These are phyloP conservation scores for Nissolia schottii DNA, from an alignment of 306 rosid species.

Conservation along the genomic window DNA sequence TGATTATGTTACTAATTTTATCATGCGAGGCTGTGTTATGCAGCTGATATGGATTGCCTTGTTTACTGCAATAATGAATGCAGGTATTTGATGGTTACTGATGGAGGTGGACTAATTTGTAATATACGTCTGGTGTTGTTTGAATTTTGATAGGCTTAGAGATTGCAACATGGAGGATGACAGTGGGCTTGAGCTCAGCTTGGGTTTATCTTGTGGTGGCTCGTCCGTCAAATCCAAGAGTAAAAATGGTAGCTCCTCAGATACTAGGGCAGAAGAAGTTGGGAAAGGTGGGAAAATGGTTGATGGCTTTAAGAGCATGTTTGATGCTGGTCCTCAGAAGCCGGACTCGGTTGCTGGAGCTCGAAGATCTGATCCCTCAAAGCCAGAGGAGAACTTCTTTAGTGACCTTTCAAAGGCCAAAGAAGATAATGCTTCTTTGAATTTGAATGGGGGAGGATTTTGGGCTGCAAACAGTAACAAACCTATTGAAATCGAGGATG, in stretches of 20 bases:
- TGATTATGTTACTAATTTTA: conserved; percentile 2
- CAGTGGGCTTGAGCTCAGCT: conserved; percentile 89
- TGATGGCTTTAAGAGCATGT: conserved; percentile 77
- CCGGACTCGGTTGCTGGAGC: conserved; percentile 53
- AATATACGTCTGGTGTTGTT: conserved; percentile 13
- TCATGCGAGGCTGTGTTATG: conserved; percentile 1
- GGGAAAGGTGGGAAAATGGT: conserved; percentile 66
- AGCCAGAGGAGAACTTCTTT: conserved; percentile 78
- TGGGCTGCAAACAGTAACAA: conserved; percentile 50
- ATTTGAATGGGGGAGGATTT: conserved; percentile 66
- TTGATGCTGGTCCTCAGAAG: conserved; percentile 58
- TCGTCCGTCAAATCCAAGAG: conserved; percentile 65
- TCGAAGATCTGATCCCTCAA: conserved; percentile 51
- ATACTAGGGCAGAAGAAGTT: conserved; percentile 55
- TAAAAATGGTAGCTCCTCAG: conserved; percentile 68
- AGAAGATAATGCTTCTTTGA: conserved; percentile 55
- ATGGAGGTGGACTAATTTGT: background rate
- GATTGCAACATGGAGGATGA: conserved; percentile 77
- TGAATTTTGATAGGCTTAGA: conserved; percentile 18
- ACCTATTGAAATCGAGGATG: conserved; percentile 60
- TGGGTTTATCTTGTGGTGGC: conserved; percentile 89
- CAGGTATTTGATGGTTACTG: conserved; percentile 15
- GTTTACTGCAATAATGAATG: conserved; percentile 23
- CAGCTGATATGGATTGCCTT: conserved; percentile 8
- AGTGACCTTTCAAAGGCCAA: conserved; percentile 73